Conservation (phyloP, 177 flowering plant genomes). For the Vitis hybrid region DNA sequence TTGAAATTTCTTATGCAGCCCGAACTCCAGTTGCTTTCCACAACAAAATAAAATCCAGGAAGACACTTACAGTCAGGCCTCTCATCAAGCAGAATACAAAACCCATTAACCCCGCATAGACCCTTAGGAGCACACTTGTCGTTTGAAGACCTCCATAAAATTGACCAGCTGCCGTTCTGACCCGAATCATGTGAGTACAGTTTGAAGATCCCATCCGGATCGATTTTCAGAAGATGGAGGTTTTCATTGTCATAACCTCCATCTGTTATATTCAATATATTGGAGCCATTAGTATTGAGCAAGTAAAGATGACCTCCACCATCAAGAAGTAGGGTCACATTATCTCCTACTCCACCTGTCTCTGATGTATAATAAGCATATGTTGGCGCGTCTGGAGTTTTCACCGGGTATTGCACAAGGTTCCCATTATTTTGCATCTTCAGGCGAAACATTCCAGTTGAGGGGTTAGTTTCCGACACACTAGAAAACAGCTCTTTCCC, state of each 20-base stretch:
- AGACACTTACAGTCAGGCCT: no score
- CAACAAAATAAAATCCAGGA: no score
- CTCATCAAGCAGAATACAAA: not conserved
- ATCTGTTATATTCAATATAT: not conserved
- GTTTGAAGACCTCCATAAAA: slow-evolving; percentile 2
- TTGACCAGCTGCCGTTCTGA: slow-evolving; percentile 4
- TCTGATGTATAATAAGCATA: slow-evolving; percentile 7
- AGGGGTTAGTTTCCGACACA: not conserved
- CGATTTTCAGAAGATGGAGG: not conserved
- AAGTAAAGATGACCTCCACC: slow-evolving; percentile 11
- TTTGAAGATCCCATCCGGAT: slow-evolving; percentile 15
- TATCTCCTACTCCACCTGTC: not conserved
- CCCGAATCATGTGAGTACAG: slow-evolving; percentile 2
- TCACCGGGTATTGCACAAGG: slow-evolving; percentile 4
- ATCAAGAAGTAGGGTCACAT: slow-evolving; percentile 8
- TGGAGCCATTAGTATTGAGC: not conserved
- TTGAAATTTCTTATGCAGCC: no score
- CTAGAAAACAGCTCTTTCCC: slow-evolving; percentile 1
- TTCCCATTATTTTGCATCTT: slow-evolving; percentile 7
- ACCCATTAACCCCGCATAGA: slow-evolving; percentile 9
- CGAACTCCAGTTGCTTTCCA: no score
- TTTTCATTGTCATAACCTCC: not conserved
- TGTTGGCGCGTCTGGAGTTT: not conserved
- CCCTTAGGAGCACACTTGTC: slow-evolving; percentile 5
- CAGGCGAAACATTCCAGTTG: not conserved